These are phyloP conservation scores for Termitomyces sp. DNA, from an alignment of 1,284 basidiomycete species.

Conservation along the genomic window DNA sequence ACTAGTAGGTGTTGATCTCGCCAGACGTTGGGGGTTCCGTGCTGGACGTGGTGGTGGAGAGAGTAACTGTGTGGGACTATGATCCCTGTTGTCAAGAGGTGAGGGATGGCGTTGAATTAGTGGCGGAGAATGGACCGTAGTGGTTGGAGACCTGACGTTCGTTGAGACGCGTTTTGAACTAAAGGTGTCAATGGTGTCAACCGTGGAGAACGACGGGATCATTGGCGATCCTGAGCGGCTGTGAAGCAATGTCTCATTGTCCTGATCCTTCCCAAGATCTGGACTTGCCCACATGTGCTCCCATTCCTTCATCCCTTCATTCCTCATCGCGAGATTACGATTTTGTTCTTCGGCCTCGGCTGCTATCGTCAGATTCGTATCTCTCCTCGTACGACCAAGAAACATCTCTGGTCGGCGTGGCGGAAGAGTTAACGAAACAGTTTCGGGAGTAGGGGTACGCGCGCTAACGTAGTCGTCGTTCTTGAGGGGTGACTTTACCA, in stretches of 20 bases:
- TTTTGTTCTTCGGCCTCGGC: background rate
- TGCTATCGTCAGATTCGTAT: slow-evolving; percentile 5
- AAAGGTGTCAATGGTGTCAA: slow-evolving; percentile 32
- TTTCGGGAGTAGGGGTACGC: slow-evolving; percentile 27
- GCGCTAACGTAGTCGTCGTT: slow-evolving; percentile 30
- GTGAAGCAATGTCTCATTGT: background rate
- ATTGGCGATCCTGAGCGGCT: slow-evolving; percentile 23
- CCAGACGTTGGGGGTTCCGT: slow-evolving; percentile 16
- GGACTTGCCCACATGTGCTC: slow-evolving; percentile 5
- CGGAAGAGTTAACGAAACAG: slow-evolving; percentile 29
- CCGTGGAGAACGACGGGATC: slow-evolving; percentile 35
- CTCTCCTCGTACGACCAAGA: slow-evolving; percentile 2
- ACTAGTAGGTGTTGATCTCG: slow-evolving; percentile 9
- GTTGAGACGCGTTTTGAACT: slow-evolving; percentile 4
- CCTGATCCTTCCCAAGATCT: background rate
- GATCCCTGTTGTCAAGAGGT: background rate
- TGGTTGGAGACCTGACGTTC: background rate
- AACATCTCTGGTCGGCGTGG: slow-evolving; percentile 21
- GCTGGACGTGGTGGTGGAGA: slow-evolving; percentile 19
- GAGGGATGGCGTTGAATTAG: background rate
- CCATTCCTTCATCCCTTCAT: slow-evolving; percentile 15
- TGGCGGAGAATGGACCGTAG: background rate
- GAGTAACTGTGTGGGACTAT: background rate
- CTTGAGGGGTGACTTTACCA: background rate
- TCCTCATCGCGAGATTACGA: too few relatives aligned